These are phyloP conservation scores for Bifiguratus adelaidae DNA, from an alignment of 192 early-diverging fungal genomes.

Conservation along the genomic window DNA sequence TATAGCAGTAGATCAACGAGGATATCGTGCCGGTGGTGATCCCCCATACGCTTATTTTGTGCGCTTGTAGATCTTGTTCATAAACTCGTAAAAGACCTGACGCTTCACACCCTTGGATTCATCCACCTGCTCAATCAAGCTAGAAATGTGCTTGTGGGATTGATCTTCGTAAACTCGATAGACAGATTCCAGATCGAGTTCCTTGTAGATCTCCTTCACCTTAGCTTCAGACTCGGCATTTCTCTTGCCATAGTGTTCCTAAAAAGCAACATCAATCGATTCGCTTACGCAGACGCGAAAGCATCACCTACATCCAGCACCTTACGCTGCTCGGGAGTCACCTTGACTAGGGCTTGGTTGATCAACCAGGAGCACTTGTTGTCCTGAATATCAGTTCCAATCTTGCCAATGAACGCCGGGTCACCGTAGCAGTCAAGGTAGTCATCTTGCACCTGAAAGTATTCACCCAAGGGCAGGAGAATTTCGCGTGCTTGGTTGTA, in stretches of 20 bases:
- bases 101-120: constrained; percentile 59
- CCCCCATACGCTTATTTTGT: constrained; percentile 57
- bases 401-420: constrained; percentile 91
- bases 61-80: constrained; percentile 94
- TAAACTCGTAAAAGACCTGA: constrained; percentile 83
- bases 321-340: constrained; percentile 74
- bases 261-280: constrained; percentile 2
- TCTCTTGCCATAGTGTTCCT: constrained; percentile 92
- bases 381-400: constrained; percentile 98
- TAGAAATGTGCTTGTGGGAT: constrained; percentile 57
- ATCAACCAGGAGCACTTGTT: constrained; percentile 99
- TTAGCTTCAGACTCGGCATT: constrained; percentile 58
- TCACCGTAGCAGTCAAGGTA: constrained; percentile 95
- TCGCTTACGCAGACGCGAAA: neutral
- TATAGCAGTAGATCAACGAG: no score
- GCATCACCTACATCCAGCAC: constrained; percentile 51
- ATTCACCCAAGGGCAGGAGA: constrained; percentile 91
- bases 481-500: constrained; percentile 79
- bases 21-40: no score
- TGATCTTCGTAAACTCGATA: constrained; percentile 89
- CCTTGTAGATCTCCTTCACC: constrained; percentile 77
- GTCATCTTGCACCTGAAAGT: constrained; percentile 99
- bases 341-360: constrained; percentile 77
- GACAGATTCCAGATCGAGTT: constrained; percentile 66
- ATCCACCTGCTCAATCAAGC: constrained; percentile 74